Conservation (phyloP, 2,329 filamentous ascomycete species). For the Nemania serpens region DNA sequence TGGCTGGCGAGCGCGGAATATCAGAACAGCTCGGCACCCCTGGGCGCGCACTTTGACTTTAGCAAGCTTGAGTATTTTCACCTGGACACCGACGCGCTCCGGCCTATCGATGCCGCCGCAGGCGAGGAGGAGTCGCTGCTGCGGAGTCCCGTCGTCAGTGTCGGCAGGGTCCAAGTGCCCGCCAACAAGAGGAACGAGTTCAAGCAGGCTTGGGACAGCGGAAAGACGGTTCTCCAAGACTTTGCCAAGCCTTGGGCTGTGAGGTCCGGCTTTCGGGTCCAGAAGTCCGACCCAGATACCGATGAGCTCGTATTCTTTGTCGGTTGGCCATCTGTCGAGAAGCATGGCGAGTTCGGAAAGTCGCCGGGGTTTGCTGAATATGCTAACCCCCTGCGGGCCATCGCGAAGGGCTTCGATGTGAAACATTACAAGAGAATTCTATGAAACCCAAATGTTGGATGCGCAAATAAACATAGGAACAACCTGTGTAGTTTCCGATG, state of each 20-base stretch:
- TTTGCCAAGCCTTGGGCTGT: conserved; percentile 41
- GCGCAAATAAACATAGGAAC: background rate
- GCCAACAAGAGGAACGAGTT: conserved; percentile 42
- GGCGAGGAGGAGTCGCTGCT: conserved; percentile 31
- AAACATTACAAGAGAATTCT: conserved; percentile 43
- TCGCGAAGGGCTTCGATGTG: conserved; percentile 33
- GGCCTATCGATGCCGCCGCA: conserved; percentile 12
- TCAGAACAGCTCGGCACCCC: conserved; percentile 40
- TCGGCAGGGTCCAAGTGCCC: conserved; percentile 43
- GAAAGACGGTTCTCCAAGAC: conserved; percentile 41
- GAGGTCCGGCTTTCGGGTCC: conserved; percentile 50
- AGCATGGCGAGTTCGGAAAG: conserved; percentile 40
- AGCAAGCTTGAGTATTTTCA: conserved; percentile 49
- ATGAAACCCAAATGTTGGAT: conserved; percentile 24
- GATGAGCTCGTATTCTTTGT: conserved; percentile 49
- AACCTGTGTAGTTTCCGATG: background rate
- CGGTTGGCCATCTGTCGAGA: conserved; percentile 45
- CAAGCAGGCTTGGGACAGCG: conserved; percentile 41
- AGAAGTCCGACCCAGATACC: conserved; percentile 42
- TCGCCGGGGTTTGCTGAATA: conserved; percentile 35
- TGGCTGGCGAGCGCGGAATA: conserved; percentile 53
- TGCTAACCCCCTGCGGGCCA: conserved; percentile 27
- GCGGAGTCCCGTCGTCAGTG: conserved; percentile 44
- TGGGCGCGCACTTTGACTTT: conserved; percentile 43
- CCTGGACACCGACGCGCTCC: conserved; percentile 41